Percentiles rank a stretch among this genome's conserved stretches.
Conservation (phyloP, 208 protist species). For the Leishmania arabica region DNA sequence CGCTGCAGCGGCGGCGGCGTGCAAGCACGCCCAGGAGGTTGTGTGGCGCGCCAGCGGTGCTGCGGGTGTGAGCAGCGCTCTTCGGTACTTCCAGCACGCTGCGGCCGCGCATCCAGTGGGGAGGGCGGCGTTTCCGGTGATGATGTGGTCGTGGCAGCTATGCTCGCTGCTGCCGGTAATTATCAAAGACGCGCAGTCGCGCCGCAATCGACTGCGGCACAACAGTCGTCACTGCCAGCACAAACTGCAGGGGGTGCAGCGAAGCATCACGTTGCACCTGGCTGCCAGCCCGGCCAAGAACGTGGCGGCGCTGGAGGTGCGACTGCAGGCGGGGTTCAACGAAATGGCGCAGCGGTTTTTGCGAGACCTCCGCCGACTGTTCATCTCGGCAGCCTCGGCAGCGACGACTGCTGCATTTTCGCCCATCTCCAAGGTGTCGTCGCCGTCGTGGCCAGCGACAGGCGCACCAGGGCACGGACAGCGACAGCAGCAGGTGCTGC, state of each 20-base stretch:
- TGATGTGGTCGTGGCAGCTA: slow-evolving; percentile 68
- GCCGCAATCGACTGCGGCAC: slow-evolving; percentile 14
- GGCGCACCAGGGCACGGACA: background rate
- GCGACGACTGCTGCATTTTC: background rate
- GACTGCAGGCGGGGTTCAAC: slow-evolving; percentile 39
- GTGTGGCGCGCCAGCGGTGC: slow-evolving; percentile 63
- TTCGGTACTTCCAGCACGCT: slow-evolving; percentile 52
- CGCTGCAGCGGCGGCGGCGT: slow-evolving; percentile 11
- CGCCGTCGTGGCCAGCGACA: background rate
- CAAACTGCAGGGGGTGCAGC: slow-evolving; percentile 6
- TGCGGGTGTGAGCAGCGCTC: slow-evolving; percentile 26
- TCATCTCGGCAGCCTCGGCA: slow-evolving; percentile 19
- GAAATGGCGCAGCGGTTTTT: slow-evolving; percentile 39
- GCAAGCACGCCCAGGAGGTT: slow-evolving; percentile 40
- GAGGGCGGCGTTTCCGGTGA: slow-evolving; percentile 44
- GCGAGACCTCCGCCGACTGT: slow-evolving; percentile 43
- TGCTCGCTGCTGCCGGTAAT: slow-evolving; percentile 33
- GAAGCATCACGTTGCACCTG: slow-evolving; percentile 32
- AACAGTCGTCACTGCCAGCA: slow-evolving; percentile 15
- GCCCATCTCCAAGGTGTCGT: background rate
- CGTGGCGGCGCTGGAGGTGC: slow-evolving; percentile 22
- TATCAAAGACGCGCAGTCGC: slow-evolving; percentile 11
- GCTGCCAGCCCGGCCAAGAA: slow-evolving; percentile 18
- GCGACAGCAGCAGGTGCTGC: background rate
- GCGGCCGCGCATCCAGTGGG: slow-evolving; percentile 33